Conservation (phyloP, 2,329 filamentous ascomycete genomes). For the Chaetomium globosum region DNA sequence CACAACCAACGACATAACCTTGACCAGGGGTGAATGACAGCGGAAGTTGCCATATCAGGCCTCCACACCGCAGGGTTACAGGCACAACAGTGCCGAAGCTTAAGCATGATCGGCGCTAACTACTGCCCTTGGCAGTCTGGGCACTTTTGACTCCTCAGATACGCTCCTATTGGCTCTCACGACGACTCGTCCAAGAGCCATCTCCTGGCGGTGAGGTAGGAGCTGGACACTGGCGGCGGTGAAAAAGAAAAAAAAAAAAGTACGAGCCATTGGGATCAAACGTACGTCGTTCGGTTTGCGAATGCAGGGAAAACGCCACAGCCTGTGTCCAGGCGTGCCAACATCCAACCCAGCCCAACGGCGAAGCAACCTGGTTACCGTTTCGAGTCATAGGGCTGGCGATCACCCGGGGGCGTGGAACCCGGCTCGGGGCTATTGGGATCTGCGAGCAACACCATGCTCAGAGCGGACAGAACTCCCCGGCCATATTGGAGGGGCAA, state of each 20-base stretch:
- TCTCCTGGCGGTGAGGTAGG: background rate
- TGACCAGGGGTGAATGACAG: background rate
- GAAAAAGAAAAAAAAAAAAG: background rate
- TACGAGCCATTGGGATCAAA: background rate
- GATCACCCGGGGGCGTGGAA: conserved; percentile 17
- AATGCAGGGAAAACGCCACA: background rate
- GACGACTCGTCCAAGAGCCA: too few relatives aligned
- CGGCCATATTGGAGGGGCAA: background rate
- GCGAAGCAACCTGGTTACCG: conserved; percentile 5
- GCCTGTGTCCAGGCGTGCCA: background rate
- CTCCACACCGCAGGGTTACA: background rate
- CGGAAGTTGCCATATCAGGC: conserved; percentile 1
- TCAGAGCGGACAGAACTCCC: conserved; percentile 9
- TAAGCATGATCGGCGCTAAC: conserved; percentile 9
- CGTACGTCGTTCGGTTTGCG: background rate
- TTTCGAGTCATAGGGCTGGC: conserved; percentile 22
- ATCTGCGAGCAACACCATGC: conserved; percentile 27
- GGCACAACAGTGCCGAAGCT: background rate
- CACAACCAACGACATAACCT: background rate
- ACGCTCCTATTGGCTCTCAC: background rate
- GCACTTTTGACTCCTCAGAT: background rate
- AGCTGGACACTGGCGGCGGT: background rate
- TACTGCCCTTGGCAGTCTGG: background rate
- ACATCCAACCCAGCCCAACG: background rate
- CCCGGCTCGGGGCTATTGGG: conserved; percentile 27